These are phyloP conservation scores for Diatrype stigma DNA, from an alignment of 2,329 filamentous ascomycete genomes.

Conservation along the genomic window DNA sequence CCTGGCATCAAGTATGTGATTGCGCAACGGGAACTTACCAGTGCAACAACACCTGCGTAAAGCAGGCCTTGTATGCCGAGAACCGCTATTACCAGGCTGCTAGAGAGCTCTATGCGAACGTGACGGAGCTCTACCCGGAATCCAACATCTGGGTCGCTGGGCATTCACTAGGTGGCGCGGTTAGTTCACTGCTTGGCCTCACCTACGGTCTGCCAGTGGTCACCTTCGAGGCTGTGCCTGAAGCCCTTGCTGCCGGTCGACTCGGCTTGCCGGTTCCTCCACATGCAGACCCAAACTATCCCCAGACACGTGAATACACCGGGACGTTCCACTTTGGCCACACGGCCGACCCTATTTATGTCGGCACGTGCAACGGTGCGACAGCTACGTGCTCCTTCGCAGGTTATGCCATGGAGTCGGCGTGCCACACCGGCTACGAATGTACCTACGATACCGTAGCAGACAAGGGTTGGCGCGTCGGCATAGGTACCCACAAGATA, in stretches of 20 bases:
- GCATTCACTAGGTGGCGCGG: constrained; percentile 86
- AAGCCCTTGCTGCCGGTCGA: constrained; percentile 79
- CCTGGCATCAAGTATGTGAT: constrained; percentile 90
- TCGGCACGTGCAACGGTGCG: constrained; percentile 88
- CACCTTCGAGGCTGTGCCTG: constrained; percentile 89
- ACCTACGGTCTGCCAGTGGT: constrained; percentile 90
- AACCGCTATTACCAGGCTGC: constrained; percentile 89
- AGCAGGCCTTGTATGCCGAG: constrained; percentile 69
- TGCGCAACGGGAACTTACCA: constrained; percentile 83
- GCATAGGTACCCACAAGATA: constrained; percentile 88
- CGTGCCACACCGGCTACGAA: constrained; percentile 84
- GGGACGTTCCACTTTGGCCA: constrained; percentile 90
- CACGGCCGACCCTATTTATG: constrained; percentile 91
- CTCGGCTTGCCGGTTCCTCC: constrained; percentile 84
- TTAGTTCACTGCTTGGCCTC: constrained; percentile 81
- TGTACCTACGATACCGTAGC: constrained; percentile 91
- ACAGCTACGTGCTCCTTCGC: constrained; percentile 86
- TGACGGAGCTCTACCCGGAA: constrained; percentile 80
- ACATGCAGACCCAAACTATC: constrained; percentile 64
- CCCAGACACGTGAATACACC: constrained; percentile 68
- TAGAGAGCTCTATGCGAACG: constrained; percentile 85
- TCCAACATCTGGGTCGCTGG: constrained; percentile 86
- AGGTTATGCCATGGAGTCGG: constrained; percentile 88
- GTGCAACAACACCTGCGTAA: constrained; percentile 89
- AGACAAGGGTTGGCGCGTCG: constrained; percentile 88